These are phyloP conservation scores for Scedosporium dehoogii DNA, from an alignment of 2,329 filamentous ascomycete genomes.

Conservation along the genomic window DNA sequence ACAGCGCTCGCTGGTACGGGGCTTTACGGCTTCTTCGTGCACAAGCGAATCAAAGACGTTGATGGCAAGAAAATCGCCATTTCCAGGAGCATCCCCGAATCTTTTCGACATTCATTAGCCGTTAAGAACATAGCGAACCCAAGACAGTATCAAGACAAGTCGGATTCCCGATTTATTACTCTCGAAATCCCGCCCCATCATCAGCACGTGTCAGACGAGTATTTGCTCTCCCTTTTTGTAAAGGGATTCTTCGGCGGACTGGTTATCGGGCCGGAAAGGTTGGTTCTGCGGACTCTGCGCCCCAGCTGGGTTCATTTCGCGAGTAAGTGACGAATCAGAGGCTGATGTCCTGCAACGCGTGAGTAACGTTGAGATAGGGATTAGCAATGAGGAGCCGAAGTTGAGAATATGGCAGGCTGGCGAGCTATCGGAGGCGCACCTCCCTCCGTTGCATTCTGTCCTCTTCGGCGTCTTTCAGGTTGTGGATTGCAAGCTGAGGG, in stretches of 20 bases:
- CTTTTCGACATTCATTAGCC: background rate
- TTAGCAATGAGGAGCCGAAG: background rate
- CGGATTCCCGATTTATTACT: conserved; percentile 16
- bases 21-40: background rate
- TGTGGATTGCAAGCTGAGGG: conserved; percentile 9
- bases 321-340: conserved; percentile 11
- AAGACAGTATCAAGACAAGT: background rate
- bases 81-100: background rate
- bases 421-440: conserved; percentile 10
- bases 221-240: conserved; percentile 17
- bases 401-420: background rate
- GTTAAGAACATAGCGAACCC: background rate
- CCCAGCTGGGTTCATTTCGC: background rate
- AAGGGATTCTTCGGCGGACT: conserved; percentile 20
- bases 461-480: conserved; percentile 19
- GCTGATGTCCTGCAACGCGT: background rate
- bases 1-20: background rate
- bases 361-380: background rate
- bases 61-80: background rate
- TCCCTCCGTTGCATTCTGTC: conserved; percentile 14
- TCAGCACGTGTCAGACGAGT: conserved; percentile 14
- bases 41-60: background rate
- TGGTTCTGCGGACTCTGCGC: conserved; percentile 9
- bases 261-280: conserved; percentile 18
- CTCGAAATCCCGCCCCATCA: conserved; percentile 13